These are phyloP conservation scores for Polymyxa betae DNA, from an alignment of 208 protist genomes.

Conservation along the genomic window DNA sequence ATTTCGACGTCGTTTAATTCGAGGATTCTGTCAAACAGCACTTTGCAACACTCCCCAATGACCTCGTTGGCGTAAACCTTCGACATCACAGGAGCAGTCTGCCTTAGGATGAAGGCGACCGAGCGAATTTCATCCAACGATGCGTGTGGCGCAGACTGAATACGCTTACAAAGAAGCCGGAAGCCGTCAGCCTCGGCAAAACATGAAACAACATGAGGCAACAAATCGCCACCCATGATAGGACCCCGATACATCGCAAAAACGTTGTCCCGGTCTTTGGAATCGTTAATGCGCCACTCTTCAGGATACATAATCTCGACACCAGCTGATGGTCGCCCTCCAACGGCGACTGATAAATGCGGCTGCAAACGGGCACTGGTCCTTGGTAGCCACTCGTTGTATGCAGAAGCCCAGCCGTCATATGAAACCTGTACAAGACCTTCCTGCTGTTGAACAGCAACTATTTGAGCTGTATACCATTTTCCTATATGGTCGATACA, in stretches of 20 bases:
- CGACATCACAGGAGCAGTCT: neutral
- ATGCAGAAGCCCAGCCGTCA: conserved; percentile 21
- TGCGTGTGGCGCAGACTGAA: neutral
- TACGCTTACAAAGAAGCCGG: neutral
- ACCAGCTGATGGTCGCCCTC: conserved; percentile 7
- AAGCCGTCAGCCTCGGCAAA: neutral
- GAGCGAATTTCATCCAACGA: neutral
- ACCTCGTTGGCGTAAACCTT: neutral
- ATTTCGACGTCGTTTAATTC: conserved; percentile 9
- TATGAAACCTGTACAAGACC: neutral
- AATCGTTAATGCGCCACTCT: neutral
- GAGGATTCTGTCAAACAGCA: neutral
- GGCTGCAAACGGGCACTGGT: neutral
- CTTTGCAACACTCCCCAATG: neutral
- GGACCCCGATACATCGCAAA: conserved; percentile 22
- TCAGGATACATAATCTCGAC: conserved; percentile 11
- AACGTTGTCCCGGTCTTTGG: neutral
- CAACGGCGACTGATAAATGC: conserved; percentile 23
- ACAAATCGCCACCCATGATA: conserved; percentile 30
- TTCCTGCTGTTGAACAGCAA: neutral
- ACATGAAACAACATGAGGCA: neutral
- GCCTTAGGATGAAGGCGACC: conserved; percentile 10
- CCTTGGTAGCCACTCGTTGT: conserved; percentile 22
- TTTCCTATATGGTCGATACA: conserved; percentile 17
- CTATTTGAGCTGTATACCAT: conserved; percentile 24